Base-by-base conservation (phyloP, 108 stramenopile genomes). In the Nitzschia palea region DNA sequence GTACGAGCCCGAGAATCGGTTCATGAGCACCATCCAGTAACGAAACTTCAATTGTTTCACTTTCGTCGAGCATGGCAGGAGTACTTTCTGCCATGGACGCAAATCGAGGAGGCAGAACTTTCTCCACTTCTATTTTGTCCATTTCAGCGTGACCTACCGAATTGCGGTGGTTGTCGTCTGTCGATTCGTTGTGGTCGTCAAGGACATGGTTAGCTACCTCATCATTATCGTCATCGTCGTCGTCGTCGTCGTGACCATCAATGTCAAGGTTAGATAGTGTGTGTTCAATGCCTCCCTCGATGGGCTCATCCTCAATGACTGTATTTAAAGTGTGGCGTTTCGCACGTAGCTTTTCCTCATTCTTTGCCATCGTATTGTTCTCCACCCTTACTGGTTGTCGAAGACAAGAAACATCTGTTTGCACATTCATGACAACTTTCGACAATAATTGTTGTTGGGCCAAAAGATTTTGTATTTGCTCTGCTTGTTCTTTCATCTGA, bases 401-500 rank as follows among this genome's bases (percentile, higher is more conserved):
- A 43, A 71, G 27, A 3, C 40, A 36, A 8, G 60, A 62, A 4
- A 71, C 27, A 8, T 74, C 73, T 20, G 48, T 28, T 29, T 67
- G 73, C 1, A 74, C 29, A 6, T 66, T 30, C 32, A 20, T 29
- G 3, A 74, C 45, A 9, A 31, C 60, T 3, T 43, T 14, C 6
- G 25, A 14, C 54, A 74, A 35, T 6, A 30, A 35, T 20, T 56
- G 10, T 35, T 74, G 58, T 15, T 66, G 47, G 0, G 60, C 35
- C 40, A 67, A 32, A 14, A 74, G 36, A 23, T 29, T 54, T n/a
- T 33, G 20, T 12, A 74, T 67, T 43, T 67, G 65, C 30, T 30
- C 31, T 2, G 57, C 37, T 59, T 63, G 65, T 10, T 36, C 17
- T 30, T 64, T 30, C 17, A 67, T 67, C 0, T 61, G 60, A 40